Percentiles rank a stretch among this genome's conserved stretches.
These are phyloP conservation scores for Phytophthora lateralis DNA, from an alignment of 352 stramenopile genomes.

Conservation along the genomic window DNA sequence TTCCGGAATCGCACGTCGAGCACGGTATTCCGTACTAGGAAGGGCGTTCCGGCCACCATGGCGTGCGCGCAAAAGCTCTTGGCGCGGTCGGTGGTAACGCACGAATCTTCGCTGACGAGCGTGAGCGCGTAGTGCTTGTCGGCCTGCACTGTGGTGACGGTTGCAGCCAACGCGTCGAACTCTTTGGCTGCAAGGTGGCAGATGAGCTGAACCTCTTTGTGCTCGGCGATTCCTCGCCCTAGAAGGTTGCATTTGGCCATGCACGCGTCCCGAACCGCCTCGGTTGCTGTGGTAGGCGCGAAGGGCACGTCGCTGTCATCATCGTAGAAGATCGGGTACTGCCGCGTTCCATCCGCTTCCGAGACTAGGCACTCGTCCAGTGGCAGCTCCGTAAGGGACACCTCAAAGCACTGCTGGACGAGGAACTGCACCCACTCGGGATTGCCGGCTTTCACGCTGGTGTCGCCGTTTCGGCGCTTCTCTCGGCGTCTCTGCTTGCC, in stretches of 20 bases:
- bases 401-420: constrained; percentile 70
- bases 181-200: constrained; percentile 62
- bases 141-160: constrained; percentile 40
- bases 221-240: constrained; percentile 8
- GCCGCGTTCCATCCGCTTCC: constrained; percentile 42
- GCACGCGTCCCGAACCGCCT: constrained; percentile 34
- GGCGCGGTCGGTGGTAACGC: constrained; percentile 20
- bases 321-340: constrained; percentile 58
- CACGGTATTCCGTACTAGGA: constrained; percentile 51
- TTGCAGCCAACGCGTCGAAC: constrained; percentile 41
- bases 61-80: constrained; percentile 52
- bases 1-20: constrained; percentile 63
- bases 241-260: constrained; percentile 42
- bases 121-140: constrained; percentile 38
- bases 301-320: constrained; percentile 36
- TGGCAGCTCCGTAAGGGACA: constrained; percentile 43
- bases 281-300: constrained; percentile 30
- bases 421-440: constrained; percentile 47
- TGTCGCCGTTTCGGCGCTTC: constrained; percentile 25
- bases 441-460: constrained; percentile 17
- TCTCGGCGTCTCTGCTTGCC: constrained; percentile 23
- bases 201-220: constrained; percentile 52
- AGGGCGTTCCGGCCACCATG: constrained; percentile 36
- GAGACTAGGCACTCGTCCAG: constrained; percentile 51
- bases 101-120: constrained; percentile 14